phyloP scores from a whole-genome alignment of 129 eudicot species.

The Chrysanthemum makinoi region DNA sequence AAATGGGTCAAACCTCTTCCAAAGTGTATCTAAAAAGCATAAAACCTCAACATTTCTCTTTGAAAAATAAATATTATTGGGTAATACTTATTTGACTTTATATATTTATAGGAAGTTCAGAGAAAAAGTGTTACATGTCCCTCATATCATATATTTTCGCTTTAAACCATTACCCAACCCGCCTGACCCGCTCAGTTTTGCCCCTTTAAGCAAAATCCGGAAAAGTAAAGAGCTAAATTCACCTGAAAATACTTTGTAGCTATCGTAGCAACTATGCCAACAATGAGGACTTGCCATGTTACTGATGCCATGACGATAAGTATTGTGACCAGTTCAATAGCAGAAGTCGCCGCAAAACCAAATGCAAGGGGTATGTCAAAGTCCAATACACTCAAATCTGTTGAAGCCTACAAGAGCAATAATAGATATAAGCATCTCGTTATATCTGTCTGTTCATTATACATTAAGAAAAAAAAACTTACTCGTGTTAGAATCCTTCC shows the following conservation, averaged over 20 bases:
- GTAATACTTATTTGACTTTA: background rate
- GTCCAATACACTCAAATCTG: slow-evolving; percentile 64
- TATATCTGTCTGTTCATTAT: background rate
- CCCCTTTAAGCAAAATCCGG: too few relatives aligned
- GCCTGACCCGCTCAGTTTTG: too few relatives aligned
- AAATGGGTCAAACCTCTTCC: background rate
- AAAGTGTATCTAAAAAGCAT: background rate
- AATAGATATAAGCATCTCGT: background rate
- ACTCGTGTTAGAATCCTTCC: slow-evolving; percentile 71
- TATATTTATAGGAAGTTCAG: background rate
- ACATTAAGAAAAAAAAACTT: slow-evolving; percentile 4
- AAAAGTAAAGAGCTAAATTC: slow-evolving; percentile 4
- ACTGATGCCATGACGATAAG: slow-evolving; percentile 58
- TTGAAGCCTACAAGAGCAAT: slow-evolving; percentile 54
- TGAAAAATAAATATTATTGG: too few relatives aligned
- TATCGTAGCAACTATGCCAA: slow-evolving; percentile 50
- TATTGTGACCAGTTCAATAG: slow-evolving; percentile 38
- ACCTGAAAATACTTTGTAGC: slow-evolving; percentile 61
- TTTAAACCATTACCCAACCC: too few relatives aligned
- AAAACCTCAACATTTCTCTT: background rate
- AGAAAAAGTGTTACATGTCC: background rate
- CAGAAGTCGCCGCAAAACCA: slow-evolving; percentile 36
- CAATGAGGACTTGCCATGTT: slow-evolving; percentile 75
- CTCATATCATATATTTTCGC: too few relatives aligned
- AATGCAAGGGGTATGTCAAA: slow-evolving; percentile 52